Base-by-base conservation (phyloP, 768 basidiomycete species). In the Termitomyces sp. region DNA sequence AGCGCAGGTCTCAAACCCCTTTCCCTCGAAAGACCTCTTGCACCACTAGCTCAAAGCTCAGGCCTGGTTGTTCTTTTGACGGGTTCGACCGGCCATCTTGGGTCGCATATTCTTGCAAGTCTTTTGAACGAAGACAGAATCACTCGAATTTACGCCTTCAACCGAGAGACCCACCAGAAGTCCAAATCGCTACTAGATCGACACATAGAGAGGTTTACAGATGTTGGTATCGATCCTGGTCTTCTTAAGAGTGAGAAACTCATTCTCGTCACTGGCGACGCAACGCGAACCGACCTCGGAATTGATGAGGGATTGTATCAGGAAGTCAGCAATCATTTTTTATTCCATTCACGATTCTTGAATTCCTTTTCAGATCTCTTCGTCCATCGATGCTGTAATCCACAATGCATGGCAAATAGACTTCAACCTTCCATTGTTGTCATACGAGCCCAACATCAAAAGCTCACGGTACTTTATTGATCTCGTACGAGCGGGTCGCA, bases 381-480 rank as follows among this genome's bases (percentile, higher is more conserved):
- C n/a, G 10, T 30, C 39, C 16, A 27, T 42, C 18, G 30, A 54
- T 12, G 53, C 32, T 20, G 33, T 54, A 1, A 54, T 54, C 30
- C 53, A 54, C 43, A 54, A 54, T 12, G 53, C 53, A 9, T 54
- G 53, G 53, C 27, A 44, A 14, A 24, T 54, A 33, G 43, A 54
- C 32, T 54, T 54, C 53, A 54, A 54, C n/a, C 43, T 44, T 18
- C 12, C 42, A 8, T 33, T 54, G 20, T 22, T 18, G 30, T 44
- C 53, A 14, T 54, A 54, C 22, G 53, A 54, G 10, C 53, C 53
- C 5, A 54, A 34, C 16, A 54, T 45, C 14, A 18, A 32, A 24
- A 45, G 43, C 9, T 45, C 53, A 1, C 53, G 43, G 7, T 6
- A 54, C 24, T 20, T 54, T 24, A 36, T 54, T 9, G 53, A 54